These are phyloP conservation scores for Hypsizygus marmoreus DNA, from an alignment of 768 basidiomycete species.

Conservation along the genomic window DNA sequence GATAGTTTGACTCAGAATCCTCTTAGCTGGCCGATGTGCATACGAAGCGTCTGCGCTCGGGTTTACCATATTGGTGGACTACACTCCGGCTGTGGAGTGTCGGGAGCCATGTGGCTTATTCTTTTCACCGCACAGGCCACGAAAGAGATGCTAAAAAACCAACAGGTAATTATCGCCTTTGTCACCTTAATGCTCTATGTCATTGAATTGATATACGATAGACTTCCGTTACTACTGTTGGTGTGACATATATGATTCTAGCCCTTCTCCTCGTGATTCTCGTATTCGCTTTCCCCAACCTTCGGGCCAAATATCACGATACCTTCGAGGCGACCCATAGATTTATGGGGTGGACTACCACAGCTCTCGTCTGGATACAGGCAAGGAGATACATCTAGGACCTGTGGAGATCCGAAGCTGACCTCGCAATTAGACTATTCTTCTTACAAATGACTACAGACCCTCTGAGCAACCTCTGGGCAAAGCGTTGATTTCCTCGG, in stretches of 20 bases:
- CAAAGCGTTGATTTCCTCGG: constrained; percentile 41
- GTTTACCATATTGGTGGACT: constrained; percentile 64
- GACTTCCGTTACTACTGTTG: constrained; percentile 50
- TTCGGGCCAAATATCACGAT: constrained; percentile 50
- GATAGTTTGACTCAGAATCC: constrained; percentile 15
- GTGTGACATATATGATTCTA: constrained; percentile 53
- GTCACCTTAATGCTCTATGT: not conserved
- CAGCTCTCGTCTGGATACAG: constrained; percentile 40
- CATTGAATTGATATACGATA: no score
- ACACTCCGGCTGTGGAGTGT: constrained; percentile 57
- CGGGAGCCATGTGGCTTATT: constrained; percentile 54
- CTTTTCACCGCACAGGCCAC: constrained; percentile 54
- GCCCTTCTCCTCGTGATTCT: constrained; percentile 49
- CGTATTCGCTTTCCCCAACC: constrained; percentile 50
- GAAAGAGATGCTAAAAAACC: constrained; percentile 41
- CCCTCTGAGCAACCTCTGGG: constrained; percentile 37
- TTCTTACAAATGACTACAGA: constrained; percentile 56
- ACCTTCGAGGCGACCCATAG: constrained; percentile 58
- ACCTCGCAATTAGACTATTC: constrained; percentile 37
- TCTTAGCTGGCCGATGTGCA: constrained; percentile 55
- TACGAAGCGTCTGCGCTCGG: constrained; percentile 53
- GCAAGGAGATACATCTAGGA: constrained; percentile 24
- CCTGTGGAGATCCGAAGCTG: not conserved
- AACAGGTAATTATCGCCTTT: constrained; percentile 28
- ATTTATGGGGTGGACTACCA: constrained; percentile 55